A percentile compares a stretch with the other conserved stretches of the same genome.
phyloP scores from a whole-genome alignment of 306 rosid species.

The Canavalia ensiformis region DNA sequence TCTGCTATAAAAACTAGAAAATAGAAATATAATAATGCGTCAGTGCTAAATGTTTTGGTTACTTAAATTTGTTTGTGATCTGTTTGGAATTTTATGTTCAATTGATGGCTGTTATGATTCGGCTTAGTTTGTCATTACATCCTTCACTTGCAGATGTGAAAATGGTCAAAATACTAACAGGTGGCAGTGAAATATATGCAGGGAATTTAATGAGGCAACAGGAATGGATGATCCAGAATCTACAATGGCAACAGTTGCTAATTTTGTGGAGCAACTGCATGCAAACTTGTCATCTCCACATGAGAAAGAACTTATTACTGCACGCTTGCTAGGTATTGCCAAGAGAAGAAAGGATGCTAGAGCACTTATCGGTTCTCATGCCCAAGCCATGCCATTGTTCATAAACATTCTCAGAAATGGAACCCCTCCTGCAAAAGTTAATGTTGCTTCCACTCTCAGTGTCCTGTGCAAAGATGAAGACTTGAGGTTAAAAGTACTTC shows the following conservation, averaged over 20 bases:
- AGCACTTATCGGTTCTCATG: slow-evolving; percentile 85
- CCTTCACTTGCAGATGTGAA: slow-evolving; percentile 36
- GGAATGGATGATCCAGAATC: slow-evolving; percentile 80
- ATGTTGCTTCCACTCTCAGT: slow-evolving; percentile 84
- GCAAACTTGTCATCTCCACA: slow-evolving; percentile 77
- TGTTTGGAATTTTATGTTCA: slow-evolving; percentile 22
- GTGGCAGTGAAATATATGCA: slow-evolving; percentile 48
- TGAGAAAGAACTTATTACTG: slow-evolving; percentile 85
- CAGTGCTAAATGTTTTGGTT: background rate
- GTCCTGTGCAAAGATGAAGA: slow-evolving; percentile 93
- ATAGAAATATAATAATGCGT: background rate
- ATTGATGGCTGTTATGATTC: slow-evolving; percentile 30
- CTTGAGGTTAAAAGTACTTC: slow-evolving; percentile 91
- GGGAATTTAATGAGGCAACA: slow-evolving; percentile 64
- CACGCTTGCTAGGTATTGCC: slow-evolving; percentile 73
- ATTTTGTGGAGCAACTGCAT: slow-evolving; percentile 89
- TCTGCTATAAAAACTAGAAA: background rate
- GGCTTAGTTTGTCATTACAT: slow-evolving; percentile 30
- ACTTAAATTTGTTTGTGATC: slow-evolving; percentile 20
- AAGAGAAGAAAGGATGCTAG: slow-evolving; percentile 83
- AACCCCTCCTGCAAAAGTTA: slow-evolving; percentile 81
- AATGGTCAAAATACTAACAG: slow-evolving; percentile 37
- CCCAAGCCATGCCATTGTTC: slow-evolving; percentile 99
- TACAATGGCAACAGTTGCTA: slow-evolving; percentile 86
- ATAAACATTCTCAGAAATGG: slow-evolving; percentile 91